Evolutionary conservation across 2,329 filamentous ascomycete species (phyloP).

Genomic region (Ascosphaera apis): DNA sequence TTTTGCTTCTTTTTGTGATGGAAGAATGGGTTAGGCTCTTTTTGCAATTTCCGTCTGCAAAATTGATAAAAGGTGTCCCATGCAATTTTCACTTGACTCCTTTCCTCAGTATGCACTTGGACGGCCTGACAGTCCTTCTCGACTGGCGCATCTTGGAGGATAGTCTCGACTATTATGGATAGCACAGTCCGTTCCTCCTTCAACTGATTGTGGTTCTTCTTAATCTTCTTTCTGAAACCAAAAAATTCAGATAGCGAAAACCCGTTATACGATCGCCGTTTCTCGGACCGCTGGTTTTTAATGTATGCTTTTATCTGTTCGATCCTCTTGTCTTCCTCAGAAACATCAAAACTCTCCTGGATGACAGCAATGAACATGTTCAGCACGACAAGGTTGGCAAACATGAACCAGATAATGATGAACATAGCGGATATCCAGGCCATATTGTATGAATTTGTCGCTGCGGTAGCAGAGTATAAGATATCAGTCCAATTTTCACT

Average conservation of each 20-base stretch:
- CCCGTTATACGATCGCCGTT: constrained; percentile 39
- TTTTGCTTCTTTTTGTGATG: constrained; percentile 11
- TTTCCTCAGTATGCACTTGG: neutral
- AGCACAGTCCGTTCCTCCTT: constrained; percentile 88
- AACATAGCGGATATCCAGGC: constrained; percentile 85
- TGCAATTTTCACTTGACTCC: neutral
- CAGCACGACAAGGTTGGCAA: constrained; percentile 83
- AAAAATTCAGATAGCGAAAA: constrained; percentile 56
- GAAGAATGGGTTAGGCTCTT: constrained; percentile 89
- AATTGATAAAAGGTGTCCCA: constrained; percentile 32
- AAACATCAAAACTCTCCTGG: constrained; percentile 97
- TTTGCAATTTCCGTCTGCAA: constrained; percentile 31
- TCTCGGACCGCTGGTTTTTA: constrained; percentile 81
- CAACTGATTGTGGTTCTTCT: constrained; percentile 75
- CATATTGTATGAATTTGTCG: constrained; percentile 41
- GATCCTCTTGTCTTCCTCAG: constrained; percentile 89
- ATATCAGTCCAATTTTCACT: constrained; percentile 91
- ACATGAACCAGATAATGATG: constrained; percentile 83
- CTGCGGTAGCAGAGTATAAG: constrained; percentile 57
- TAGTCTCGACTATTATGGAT: constrained; percentile 55
- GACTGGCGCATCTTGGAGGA: constrained; percentile 49
- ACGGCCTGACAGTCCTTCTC: neutral
- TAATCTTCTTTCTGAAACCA: constrained; percentile 39
- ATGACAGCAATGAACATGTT: constrained; percentile 99
- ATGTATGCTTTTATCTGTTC: constrained; percentile 92